phyloP scores from a whole-genome alignment of 768 basidiomycete genomes.

The Rhizopogon vulgaris region DNA sequence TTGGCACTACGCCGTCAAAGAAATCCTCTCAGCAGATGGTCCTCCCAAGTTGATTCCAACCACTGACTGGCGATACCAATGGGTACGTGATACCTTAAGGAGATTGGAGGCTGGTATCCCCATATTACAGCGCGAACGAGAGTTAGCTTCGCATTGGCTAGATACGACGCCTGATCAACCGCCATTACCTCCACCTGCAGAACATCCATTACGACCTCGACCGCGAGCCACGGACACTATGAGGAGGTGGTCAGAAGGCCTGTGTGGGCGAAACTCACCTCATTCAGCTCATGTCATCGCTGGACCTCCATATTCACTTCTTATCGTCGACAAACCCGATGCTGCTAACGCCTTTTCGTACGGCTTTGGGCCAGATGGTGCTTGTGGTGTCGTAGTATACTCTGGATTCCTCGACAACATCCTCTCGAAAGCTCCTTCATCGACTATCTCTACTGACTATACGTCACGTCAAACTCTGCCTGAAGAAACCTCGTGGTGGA shows the following conservation, averaged over 20 bases:
- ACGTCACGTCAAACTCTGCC: slow-evolving; percentile 8
- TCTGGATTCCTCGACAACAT: slow-evolving; percentile 91
- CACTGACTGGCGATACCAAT: slow-evolving; percentile 84
- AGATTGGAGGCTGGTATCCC: slow-evolving; percentile 73
- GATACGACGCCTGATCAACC: slow-evolving; percentile 41
- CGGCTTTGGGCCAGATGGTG: slow-evolving; percentile 88
- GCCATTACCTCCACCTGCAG: slow-evolving; percentile 76
- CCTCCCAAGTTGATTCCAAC: slow-evolving; percentile 58
- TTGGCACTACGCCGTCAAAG: slow-evolving; percentile 80
- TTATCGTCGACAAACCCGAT: slow-evolving; percentile 84
- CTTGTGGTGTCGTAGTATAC: slow-evolving; percentile 91
- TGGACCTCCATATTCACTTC: slow-evolving; percentile 84
- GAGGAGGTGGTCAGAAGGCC: slow-evolving; percentile 45
- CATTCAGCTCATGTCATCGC: slow-evolving; percentile 52
- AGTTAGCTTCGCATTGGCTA: slow-evolving; percentile 52
- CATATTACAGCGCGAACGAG: slow-evolving; percentile 52
- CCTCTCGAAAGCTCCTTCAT: slow-evolving; percentile 37
- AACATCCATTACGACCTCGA: slow-evolving; percentile 78
- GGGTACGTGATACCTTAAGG: slow-evolving; percentile 79
- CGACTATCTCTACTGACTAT: slow-evolving; percentile 19
- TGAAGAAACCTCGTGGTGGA: slow-evolving; percentile 37
- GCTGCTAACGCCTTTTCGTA: slow-evolving; percentile 91
- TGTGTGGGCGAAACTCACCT: slow-evolving; percentile 37
- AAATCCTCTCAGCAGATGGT: slow-evolving; percentile 66
- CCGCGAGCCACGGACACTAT: slow-evolving; percentile 73